A percentile compares a stretch with the other conserved stretches of the same genome.
These are phyloP conservation scores for Alternaria triticina DNA, from an alignment of 2,329 filamentous ascomycete genomes.

Conservation along the genomic window DNA sequence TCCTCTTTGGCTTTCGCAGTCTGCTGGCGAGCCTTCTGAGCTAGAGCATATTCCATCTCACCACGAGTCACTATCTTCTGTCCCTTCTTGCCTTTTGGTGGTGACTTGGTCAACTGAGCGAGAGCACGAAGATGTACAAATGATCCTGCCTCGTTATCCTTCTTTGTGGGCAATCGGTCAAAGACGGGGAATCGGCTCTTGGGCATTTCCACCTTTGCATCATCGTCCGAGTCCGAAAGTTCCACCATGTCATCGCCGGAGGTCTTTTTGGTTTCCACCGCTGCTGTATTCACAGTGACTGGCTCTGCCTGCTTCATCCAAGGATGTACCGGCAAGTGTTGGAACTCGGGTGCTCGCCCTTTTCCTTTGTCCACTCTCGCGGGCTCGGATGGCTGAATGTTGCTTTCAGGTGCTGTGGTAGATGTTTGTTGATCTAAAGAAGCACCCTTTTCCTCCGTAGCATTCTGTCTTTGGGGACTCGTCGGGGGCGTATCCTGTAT, in stretches of 20 bases:
- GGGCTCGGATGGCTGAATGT: constrained; percentile 10
- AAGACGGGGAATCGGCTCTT: constrained; percentile 62
- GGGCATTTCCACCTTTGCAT: constrained; percentile 66
- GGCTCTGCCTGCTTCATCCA: constrained; percentile 20
- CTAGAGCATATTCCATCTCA: constrained; percentile 72
- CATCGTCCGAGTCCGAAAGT: constrained; percentile 63
- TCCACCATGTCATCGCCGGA: constrained; percentile 31
- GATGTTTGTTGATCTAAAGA: constrained; percentile 1
- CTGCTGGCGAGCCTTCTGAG: constrained; percentile 78
- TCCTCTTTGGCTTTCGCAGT: constrained; percentile 78
- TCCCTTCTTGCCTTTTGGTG: constrained; percentile 53
- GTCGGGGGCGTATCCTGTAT: constrained; percentile 52
- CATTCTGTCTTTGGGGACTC: constrained; percentile 47
- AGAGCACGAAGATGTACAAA: constrained; percentile 74
- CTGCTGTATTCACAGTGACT: constrained; percentile 21
- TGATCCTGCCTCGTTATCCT: constrained; percentile 67
- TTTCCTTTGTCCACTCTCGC: constrained; percentile 64
- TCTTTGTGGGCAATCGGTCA: constrained; percentile 69
- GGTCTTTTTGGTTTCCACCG: constrained; percentile 8
- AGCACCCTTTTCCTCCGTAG: constrained; percentile 4
- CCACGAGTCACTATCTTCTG: constrained; percentile 68
- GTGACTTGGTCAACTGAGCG: constrained; percentile 72
- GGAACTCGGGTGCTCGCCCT: constrained; percentile 58
- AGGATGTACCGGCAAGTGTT: constrained; percentile 40
- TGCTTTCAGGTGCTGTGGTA: constrained; percentile 1